Evolutionary conservation across 78 protist species (phyloP).

Genomic region (slime mould (Dictyostelium discoideum)): dicty_2.7 NC_007090.3:1314001-1314500

Average conservation of each 20-base stretch:
- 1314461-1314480: not conserved
- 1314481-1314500: not conserved
- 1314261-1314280: slow-evolving; percentile 9
- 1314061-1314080: slow-evolving; percentile 38
- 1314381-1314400: not conserved
- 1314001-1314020: slow-evolving; percentile 15
- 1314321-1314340: slow-evolving; percentile 31
- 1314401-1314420: slow-evolving; percentile 39
- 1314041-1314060: not conserved
- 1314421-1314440: slow-evolving; percentile 50
- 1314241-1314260: not conserved
- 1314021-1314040: not conserved
- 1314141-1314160: not conserved
- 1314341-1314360: not conserved
- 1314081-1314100: not conserved
- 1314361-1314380: not conserved
- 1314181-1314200: not conserved
- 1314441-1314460: slow-evolving; percentile 31
- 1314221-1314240: not conserved
- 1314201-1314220: not conserved
- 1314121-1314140: not conserved
- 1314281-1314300: slow-evolving; percentile 1
- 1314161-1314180: not conserved
- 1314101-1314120: not conserved
- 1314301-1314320: not conserved